Base-by-base conservation (phyloP, 2,329 filamentous ascomycete species). In the Trichoderma sp. region DNA sequence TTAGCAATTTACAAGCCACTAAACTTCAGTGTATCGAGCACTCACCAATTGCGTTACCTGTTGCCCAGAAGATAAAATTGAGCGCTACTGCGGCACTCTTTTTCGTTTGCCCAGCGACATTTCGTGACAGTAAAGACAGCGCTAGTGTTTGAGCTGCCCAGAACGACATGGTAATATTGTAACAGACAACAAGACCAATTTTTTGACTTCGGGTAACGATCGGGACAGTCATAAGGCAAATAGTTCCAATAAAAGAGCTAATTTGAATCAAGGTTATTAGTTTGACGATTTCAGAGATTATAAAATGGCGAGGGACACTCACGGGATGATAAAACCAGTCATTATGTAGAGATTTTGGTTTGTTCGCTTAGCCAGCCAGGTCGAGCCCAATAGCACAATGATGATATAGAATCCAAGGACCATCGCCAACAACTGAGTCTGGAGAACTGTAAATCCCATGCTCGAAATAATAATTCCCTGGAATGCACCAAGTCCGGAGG, bases 81-180 rank as follows among this genome's bases (percentile, higher is more conserved):
- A 68, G 53, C 9, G 66, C 66, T 32, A 68, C 66, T 13, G 66
- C 66, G 9, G 58, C 66, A 23, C 12, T 50, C n/a, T 68, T 68
- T 34, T 68, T 68, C 2, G 66, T 68, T 17, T 68, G 66, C 34
- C 66, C 66, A 50, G 66, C 66, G 13, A 68, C 15, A 17, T 68
- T 68, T 50, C 66, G 55, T 6, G 66, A 68, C 3, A 68, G n/a
- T n/a, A 68, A 12, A 8, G 66, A 68, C 9, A 68, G 7, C 4
- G 66, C 66, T 15, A 68, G 39, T 11, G 66, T 68, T 59, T 68
- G 66, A 4, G 66, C 55, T 2, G 55, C 66, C 66, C 66, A 68
- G n/a, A 68, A 68, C 6, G 66, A 68, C 66, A 68, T 68, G 13
- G 66, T 61, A 8, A 68, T 68, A 50, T 68, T 68, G 3, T 68